Percentiles rank a stretch among this genome's conserved stretches.
phyloP scores from a whole-genome alignment of 2,329 filamentous ascomycete genomes.

The Seiridium unicorne region DNA sequence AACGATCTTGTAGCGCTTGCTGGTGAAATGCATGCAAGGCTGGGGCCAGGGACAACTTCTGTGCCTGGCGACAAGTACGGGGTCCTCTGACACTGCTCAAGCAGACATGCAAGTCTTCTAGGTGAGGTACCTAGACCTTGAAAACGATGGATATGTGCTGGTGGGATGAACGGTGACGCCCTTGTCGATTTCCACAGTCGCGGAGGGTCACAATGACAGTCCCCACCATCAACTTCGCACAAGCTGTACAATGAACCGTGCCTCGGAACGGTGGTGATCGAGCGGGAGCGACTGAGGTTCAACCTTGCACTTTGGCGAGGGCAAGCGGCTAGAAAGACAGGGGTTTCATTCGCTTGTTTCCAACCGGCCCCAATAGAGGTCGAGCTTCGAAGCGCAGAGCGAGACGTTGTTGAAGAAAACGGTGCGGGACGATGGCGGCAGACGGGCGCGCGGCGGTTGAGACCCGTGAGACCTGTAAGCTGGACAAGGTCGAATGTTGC shows the following conservation, averaged over 20 bases:
- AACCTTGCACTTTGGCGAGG: conserved; percentile 33
- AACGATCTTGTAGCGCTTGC: conserved; percentile 28
- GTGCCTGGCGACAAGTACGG: conserved; percentile 25
- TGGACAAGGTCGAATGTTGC: neutral
- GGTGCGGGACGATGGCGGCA: conserved; percentile 6
- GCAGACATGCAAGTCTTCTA: neutral
- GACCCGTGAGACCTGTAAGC: conserved; percentile 3
- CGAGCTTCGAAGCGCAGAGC: conserved; percentile 21
- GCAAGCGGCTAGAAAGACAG: conserved; percentile 36
- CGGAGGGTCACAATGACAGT: conserved; percentile 31
- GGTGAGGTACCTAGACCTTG: conserved; percentile 22
- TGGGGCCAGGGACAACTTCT: conserved; percentile 22
- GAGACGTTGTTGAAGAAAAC: conserved; percentile 5
- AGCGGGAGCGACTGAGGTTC: conserved; percentile 32
- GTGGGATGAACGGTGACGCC: conserved; percentile 32
- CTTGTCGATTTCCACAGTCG: conserved; percentile 19
- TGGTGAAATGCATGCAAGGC: conserved; percentile 23
- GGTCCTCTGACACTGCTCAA: conserved; percentile 16
- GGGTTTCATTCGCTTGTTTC: conserved; percentile 35
- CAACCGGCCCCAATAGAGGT: conserved; percentile 20
- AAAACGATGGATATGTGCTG: conserved; percentile 15
- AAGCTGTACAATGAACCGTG: conserved; percentile 37
- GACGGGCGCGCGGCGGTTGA: conserved; percentile 6
- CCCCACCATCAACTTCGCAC: conserved; percentile 37
- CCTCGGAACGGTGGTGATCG: conserved; percentile 32